Evolutionary conservation across 805 yeast species (phyloP), one percentile per base, ranked within the genome.

Genomic region (Pichia nakasei): DNA sequence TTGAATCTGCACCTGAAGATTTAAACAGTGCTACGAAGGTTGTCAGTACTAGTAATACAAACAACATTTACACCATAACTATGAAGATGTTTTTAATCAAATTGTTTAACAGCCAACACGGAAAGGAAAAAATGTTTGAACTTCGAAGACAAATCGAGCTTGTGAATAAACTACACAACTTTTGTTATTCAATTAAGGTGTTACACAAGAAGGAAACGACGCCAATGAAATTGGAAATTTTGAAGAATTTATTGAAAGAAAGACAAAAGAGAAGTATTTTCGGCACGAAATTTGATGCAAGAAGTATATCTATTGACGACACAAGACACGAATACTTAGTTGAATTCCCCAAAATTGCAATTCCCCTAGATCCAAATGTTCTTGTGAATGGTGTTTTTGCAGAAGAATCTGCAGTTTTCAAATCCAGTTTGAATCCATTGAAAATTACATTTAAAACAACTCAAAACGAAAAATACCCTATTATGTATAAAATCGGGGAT

Each of bases 401-500:
- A 0, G 83, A 78, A 34, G 85, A 84, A 50, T 82, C 88, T 6
- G 73, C 81, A 9, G 97, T 93, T 5, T 93, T 93, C 67, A 94
- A 93, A 60, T 82, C 95, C 48, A 85, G 95, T 22, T 68, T 93
- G 56, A 80, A 91, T 8, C 99, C 99, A 1, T 67, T 93, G 43
- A 87, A 88, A 57, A 73, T 93, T 37, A 75, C 87, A 0, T 81
- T 93, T 59, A 79, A 74, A 52, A 51, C 47, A 2, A 59, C 65
- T 2, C 63, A 64, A 9, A 75, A 73, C 2, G 63, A 59, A 0
- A 67, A 64, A 42, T 93, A 87, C 60, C 79, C 94, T 6, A 66
- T 93, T 32, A 91, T 93, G 83, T 91, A 87, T 65, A 93, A 93
- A 61, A 84, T 85, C 41, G 99, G 99, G 13, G 99, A 85, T 61